Conservation (phyloP, 1,284 basidiomycete species). For the Moniliophthora roreri region DNA sequence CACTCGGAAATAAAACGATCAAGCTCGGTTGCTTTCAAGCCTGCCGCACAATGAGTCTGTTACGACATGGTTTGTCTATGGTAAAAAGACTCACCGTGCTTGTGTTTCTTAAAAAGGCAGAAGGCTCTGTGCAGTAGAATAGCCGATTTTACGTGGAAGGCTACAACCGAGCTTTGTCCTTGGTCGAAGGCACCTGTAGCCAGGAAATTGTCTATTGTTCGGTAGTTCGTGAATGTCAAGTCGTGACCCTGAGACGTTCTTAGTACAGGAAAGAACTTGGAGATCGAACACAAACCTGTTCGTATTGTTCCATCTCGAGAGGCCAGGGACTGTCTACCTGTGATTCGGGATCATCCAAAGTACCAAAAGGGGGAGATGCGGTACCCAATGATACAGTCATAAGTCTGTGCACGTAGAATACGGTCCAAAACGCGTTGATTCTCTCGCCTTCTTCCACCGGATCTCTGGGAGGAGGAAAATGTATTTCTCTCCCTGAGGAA, state of each 20-base stretch:
- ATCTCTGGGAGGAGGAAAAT: conserved; percentile 6
- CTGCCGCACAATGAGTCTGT: background rate
- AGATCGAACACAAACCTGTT: conserved; percentile 17
- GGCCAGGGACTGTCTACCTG: conserved; percentile 37
- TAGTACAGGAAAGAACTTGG: background rate
- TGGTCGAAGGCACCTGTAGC: background rate
- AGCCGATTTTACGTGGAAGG: conserved; percentile 8
- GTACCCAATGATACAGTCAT: conserved; percentile 29
- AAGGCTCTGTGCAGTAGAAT: conserved; percentile 7
- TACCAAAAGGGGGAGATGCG: conserved; percentile 18
- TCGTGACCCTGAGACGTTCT: conserved; percentile 1
- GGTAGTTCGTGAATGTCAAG: background rate
- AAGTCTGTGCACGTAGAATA: conserved; percentile 30
- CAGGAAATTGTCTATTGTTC: conserved; percentile 10
- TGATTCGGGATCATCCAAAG: conserved; percentile 15
- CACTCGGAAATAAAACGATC: too few species aligned
- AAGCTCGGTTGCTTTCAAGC: conserved; percentile 7
- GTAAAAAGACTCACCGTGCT: conserved; percentile 7
- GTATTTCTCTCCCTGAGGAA: background rate
- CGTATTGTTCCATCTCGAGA: conserved; percentile 25
- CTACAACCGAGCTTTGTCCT: background rate
- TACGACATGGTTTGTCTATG: too few species aligned
- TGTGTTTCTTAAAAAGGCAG: conserved; percentile 7
- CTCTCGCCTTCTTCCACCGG: conserved; percentile 36
- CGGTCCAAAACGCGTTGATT: conserved; percentile 36